Conservation (phyloP, 208 protist species). For the Crithidia acanthocephali region DNA sequence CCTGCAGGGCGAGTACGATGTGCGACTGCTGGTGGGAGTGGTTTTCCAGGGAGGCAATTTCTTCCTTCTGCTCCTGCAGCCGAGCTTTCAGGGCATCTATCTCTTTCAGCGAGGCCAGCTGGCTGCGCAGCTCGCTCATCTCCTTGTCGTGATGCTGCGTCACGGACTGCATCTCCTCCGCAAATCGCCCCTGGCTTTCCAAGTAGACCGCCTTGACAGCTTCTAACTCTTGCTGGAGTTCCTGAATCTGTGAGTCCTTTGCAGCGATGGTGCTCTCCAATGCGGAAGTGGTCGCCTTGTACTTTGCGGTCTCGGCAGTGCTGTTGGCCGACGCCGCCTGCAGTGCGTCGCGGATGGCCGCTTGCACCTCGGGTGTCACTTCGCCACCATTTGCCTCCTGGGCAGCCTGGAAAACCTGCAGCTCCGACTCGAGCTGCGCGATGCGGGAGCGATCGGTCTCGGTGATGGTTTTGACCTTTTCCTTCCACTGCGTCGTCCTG, state of each 20-base stretch:
- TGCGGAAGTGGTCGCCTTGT: not conserved
- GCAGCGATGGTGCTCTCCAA: not conserved
- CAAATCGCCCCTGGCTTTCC: conserved; percentile 35
- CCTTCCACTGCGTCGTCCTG: conserved; percentile 68
- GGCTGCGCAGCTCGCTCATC: conserved; percentile 7
- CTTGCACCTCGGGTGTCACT: conserved; percentile 18
- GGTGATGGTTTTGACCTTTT: conserved; percentile 54
- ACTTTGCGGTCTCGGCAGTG: conserved; percentile 4
- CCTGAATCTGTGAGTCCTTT: conserved; percentile 23
- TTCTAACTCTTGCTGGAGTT: conserved; percentile 37
- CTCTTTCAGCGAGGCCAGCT: conserved; percentile 21
- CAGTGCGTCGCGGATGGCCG: conserved; percentile 30
- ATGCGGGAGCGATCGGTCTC: conserved; percentile 55
- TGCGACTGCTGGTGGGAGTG: conserved; percentile 35
- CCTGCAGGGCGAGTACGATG: conserved; percentile 20
- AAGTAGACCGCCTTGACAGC: conserved; percentile 35
- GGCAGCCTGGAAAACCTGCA: conserved; percentile 24
- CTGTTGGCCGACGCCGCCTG: conserved; percentile 14
- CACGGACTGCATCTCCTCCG: conserved; percentile 38
- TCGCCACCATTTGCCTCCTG: conserved; percentile 6
- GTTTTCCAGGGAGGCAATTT: conserved; percentile 36
- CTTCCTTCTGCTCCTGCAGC: conserved; percentile 10
- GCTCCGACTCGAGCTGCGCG: conserved; percentile 36
- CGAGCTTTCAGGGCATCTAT: conserved; percentile 16
- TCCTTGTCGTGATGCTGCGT: conserved; percentile 26